Evolutionary conservation across 139 green algal genomes (phyloP), one percentile per base, ranked within the genome.

Genomic region (Micractinium sp.): DNA sequence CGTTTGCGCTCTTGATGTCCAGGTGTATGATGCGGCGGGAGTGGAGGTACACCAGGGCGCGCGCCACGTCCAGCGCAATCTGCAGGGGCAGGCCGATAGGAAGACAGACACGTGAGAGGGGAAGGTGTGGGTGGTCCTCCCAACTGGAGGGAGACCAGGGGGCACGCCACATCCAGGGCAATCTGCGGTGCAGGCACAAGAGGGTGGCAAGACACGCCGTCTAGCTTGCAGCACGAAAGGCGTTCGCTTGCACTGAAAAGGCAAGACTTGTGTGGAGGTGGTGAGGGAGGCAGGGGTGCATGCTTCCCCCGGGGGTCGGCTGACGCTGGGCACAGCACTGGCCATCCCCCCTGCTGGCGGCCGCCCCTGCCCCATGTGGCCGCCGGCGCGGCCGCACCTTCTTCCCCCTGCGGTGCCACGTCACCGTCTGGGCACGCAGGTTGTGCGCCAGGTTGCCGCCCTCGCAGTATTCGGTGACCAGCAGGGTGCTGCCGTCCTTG

Each of bases 381-480:
- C n/a, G 60, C 60, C 60, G 47, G 5, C 47, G 9, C 63, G 23
- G 63, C 7, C 83, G 5, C 85, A 83, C 85, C 85, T 77, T 82
- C 74, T 92, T 92, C 47, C 87, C 86, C 12, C 83, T 38, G 12
- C 66, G 47, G 53, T 63, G 89, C 91, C 91, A 93, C 1, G 41
- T 74, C 18, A 93, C 82, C 15, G 76, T 84, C 2, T 38, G 39
- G 0, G n/a, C n/a, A 0, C 41, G 15, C 18, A 93, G 86, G 75
- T 91, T 91, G 36, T 80, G 61, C 22, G 66, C 88, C 75, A 95
- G 75, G 88, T 93, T 92, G 20, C 93, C 93, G 0, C 86, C 87
- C 63, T 94, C 90, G 93, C 86, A 91, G 83, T 89, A 92, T 36
- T 93, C 93, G 0, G 80, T 93, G 29, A 95, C 89, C 60, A 95